Conservation (phyloP, 2,329 filamentous ascomycete species). For the Scleromitrula shiraiana region DNA sequence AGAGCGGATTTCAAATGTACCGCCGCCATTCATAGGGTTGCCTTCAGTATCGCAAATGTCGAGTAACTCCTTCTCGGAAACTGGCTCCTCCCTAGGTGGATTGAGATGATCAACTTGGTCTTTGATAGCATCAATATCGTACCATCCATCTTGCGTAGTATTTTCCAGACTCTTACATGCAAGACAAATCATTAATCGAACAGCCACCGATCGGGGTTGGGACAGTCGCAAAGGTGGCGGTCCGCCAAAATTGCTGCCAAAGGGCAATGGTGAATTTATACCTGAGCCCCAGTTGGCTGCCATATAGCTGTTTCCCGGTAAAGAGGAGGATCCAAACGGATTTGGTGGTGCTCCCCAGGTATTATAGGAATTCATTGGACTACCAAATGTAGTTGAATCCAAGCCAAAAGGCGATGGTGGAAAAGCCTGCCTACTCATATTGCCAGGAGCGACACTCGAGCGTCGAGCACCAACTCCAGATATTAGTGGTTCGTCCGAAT, state of each 20-base stretch:
- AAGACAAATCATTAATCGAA: constrained; percentile 68
- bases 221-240: constrained; percentile 36
- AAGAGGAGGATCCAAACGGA: constrained; percentile 27
- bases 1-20: constrained; percentile 58
- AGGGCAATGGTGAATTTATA: constrained; percentile 37
- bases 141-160: constrained; percentile 52
- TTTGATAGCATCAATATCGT: constrained; percentile 59
- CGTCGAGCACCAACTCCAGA: constrained; percentile 31
- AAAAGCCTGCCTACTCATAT: constrained; percentile 24
- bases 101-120: constrained; percentile 53
- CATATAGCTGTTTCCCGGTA: constrained; percentile 27
- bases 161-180: constrained; percentile 60
- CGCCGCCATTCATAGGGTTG: constrained; percentile 76
- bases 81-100: constrained; percentile 37
- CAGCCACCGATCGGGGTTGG: constrained; percentile 57
- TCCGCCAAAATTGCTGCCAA: constrained; percentile 36
- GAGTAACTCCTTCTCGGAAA: constrained; percentile 61
- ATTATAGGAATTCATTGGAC: constrained; percentile 24
- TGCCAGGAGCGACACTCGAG: constrained; percentile 25
- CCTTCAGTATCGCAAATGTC: constrained; percentile 84
- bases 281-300: constrained; percentile 25
- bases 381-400: constrained; percentile 24
- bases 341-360: constrained; percentile 30
- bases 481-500: constrained; percentile 51
- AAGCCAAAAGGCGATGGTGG: constrained; percentile 26